Conservation (phyloP, 495 filamentous ascomycete genomes). For the Hyaloscypha finlandica region DNA sequence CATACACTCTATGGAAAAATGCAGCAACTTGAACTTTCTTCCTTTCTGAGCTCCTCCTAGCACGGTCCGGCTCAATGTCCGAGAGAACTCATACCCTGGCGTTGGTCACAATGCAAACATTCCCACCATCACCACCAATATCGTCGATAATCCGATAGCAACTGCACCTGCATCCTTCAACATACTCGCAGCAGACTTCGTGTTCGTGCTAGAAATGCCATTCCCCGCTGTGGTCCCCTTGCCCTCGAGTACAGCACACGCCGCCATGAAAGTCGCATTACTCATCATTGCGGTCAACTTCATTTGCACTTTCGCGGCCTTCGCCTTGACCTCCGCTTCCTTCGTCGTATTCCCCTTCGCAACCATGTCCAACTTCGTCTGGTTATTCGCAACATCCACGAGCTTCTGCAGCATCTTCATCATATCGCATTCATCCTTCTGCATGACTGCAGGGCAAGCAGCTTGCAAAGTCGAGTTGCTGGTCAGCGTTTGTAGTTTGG, state of each 20-base stretch:
- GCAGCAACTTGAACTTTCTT: not conserved
- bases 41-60: not conserved
- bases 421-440: slow-evolving; percentile 20
- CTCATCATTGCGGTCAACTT: slow-evolving; percentile 17
- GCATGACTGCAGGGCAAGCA: slow-evolving; percentile 20
- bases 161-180: not conserved
- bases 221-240: not conserved
- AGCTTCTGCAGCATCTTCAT: slow-evolving; percentile 20
- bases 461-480: slow-evolving; percentile 24
- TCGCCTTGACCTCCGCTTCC: slow-evolving; percentile 12
- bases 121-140: not conserved
- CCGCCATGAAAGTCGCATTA: slow-evolving; percentile 22
- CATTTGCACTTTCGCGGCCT: slow-evolving; percentile 15
- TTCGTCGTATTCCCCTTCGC: slow-evolving; percentile 23
- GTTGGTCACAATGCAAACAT: slow-evolving; percentile 3
- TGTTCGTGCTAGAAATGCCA: no score
- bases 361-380: slow-evolving; percentile 16
- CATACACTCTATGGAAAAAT: no score
- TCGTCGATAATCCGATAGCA: not conserved
- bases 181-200: not conserved
- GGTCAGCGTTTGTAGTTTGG: slow-evolving; percentile 16
- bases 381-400: slow-evolving; percentile 17
- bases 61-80: not conserved
- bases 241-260: slow-evolving; percentile 5
- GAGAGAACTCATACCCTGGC: not conserved